Base-by-base conservation (phyloP, 768 basidiomycete genomes). In the Pulveroboletus sp. region DNA sequence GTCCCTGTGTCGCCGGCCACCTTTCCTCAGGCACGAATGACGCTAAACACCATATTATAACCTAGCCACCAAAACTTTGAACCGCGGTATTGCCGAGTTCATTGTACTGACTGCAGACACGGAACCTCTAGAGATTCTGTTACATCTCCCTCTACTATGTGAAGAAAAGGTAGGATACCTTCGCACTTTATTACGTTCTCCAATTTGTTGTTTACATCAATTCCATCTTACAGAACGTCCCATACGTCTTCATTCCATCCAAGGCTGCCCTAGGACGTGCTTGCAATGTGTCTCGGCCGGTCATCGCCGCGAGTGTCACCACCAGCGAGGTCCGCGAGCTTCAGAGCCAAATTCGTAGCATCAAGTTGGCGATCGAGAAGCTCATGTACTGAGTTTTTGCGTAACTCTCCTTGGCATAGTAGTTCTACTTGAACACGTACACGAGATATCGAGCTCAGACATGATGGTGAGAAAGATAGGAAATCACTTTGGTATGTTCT, bases 21-120 rank as follows among this genome's bases (percentile, higher is more conserved):
- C 48, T 47, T 41, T 40, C 43, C 24, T n/a, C 4, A 4, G 39
- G 10, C 18, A 9, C 50, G 42, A 38, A 6, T 8, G n/a, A 40
- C 10, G n/a, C 52, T 63, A 14, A 61, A n/a, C 27, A n/a, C 8
- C 21, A 24, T 33, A 21, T 36, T 30, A 15, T 39, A 45, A 49
- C 33, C 13, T 61, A 93, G 93, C 94, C 39, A 99, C 96, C 58
- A 99, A 99, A 76, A 96, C 93, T 17, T 81, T 97, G 56, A 97
- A 97, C 70, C 90, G 95, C 63, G 95, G 95, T 75, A 90, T 95
- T 58, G 88, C 94, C 53, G 96, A 99, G 73, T 90, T 99, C 72
- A 93, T 98, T 72, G 83, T 99, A 63, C 76, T 99, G 70, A 96
- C 96, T 47, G 86, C 86, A 47, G 93, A 99, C 64, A 97, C 95